A percentile compares a stretch with the other conserved stretches of the same genome.
Evolutionary conservation across 2,329 filamentous ascomycete species (phyloP).

Genomic region (Trichoderma polysporum): DNA sequence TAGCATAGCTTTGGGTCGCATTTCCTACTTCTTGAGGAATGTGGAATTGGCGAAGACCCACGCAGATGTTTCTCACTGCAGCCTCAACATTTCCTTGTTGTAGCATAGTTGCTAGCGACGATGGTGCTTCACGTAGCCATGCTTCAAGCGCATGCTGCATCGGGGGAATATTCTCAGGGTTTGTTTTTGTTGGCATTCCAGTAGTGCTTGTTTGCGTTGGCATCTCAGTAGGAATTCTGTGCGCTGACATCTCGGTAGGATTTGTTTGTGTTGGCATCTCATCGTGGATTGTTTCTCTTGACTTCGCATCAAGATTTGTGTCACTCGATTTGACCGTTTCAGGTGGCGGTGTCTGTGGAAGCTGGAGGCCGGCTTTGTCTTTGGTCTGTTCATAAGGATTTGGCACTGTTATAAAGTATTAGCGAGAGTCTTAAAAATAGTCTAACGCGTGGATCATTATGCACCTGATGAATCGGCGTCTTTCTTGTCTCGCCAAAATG

Average conservation of each 20-base stretch:
- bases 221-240: not conserved
- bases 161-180: not conserved
- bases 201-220: not conserved
- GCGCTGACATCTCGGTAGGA: not conserved
- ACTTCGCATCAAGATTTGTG: not conserved
- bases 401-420: not conserved
- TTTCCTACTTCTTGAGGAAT: not conserved
- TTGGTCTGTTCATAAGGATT: not conserved
- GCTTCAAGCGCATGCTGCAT: not conserved
- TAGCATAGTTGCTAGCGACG: not conserved
- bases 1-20: not conserved
- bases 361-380: not conserved
- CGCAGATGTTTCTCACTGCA: not conserved
- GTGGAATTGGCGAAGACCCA: not conserved
- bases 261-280: not conserved
- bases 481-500: not conserved
- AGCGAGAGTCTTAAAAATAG: not conserved
- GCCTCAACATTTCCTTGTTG: not conserved
- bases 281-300: not conserved
- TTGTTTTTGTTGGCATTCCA: not conserved
- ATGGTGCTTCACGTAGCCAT: not conserved
- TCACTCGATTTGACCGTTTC: not conserved
- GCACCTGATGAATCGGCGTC: not conserved
- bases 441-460: not conserved
- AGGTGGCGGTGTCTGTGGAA: not conserved